Percentiles rank a stretch among this genome's conserved stretches.
Evolutionary conservation across 257 asterid species (phyloP).

Genomic region (Solanum etuberosum): DNA sequence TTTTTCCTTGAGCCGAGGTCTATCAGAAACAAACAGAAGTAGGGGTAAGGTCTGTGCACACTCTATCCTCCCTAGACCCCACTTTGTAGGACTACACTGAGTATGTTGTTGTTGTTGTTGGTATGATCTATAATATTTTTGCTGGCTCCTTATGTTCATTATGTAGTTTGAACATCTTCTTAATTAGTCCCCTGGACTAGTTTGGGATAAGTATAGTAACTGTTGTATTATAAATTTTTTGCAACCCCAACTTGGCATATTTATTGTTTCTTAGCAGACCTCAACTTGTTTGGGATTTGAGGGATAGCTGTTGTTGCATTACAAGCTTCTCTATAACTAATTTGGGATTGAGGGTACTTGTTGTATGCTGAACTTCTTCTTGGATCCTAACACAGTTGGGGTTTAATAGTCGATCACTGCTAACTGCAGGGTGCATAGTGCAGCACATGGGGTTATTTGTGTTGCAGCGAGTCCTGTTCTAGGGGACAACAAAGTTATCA

Average conservation of each 20-base stretch:
- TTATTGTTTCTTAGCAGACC: not conserved
- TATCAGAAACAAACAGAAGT: not conserved
- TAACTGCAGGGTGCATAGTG: slow-evolving; percentile 55
- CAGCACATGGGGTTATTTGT: slow-evolving; percentile 84
- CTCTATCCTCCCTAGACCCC: not conserved
- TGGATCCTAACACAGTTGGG: not conserved
- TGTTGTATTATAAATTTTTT: not conserved
- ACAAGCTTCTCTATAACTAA: not conserved
- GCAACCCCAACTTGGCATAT: not conserved
- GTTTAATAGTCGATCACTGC: not conserved
- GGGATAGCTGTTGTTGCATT: not conserved
- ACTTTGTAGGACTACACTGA: not conserved
- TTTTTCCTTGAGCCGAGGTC: not conserved
- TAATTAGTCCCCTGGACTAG: not conserved
- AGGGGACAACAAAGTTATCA: slow-evolving; percentile 55
- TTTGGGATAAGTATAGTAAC: not conserved
- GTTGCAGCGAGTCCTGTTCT: slow-evolving; percentile 33
- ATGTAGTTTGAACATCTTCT: not conserved
- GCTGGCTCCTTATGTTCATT: not conserved
- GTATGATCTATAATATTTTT: slow-evolving; percentile 2
- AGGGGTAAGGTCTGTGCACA: not conserved
- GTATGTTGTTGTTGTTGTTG: slow-evolving; percentile 6
- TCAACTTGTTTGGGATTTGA: not conserved
- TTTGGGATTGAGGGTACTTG: not conserved
- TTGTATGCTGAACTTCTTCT: not conserved